Evolutionary conservation across 345 rosid species (phyloP), one percentile per base, ranked within the genome.

Genomic region (Carallia pectinifolia): DNA sequence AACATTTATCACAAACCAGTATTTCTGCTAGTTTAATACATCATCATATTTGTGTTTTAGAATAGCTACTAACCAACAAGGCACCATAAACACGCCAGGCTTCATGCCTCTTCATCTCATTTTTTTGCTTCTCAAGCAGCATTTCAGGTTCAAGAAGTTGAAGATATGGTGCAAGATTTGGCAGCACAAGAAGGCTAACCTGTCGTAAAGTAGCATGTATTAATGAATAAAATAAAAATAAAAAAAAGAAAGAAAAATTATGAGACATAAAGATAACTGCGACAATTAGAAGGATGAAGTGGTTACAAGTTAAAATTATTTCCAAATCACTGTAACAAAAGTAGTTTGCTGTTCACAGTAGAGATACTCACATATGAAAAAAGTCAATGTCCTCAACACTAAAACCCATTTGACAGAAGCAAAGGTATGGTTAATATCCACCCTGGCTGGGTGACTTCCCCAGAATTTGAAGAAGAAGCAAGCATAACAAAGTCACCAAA

Each of bases 1-100:
- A 61, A 48, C 40, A 31, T 48, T 33, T 40, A 76, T 15, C 36
- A 38, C 6, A 62, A 36, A 30, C 7, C 58, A 54, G 16, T 7
- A 54, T 12, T 19, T 16, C 29, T 54, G 10, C 58, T 54, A n/a
- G 12, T 54, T 0, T 7, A 54, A 18, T 2, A 19, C 58, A 54
- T 53, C 64, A 56, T 48, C 54, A 19, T 61, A 64, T 70, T 53
- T 62, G 33, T 40, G 68, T 37, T 16, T 36, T 23, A 74, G 36
- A 60, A 55, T 2, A 19, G 15, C 18, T 30, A 81, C 89, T 84
- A 74, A 92, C 97, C 89, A 89, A 69, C 75, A 92, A 73, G 37
- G 92, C 96, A 71, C 91, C 94, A 81, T 90, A 92, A 59, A 95
- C 91, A 59, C 82, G 97, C 96, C 98, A 90, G 64, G 96, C 98